These are phyloP conservation scores for Selaginella moellendorffii DNA, from an alignment of 75 land plant species.

Conservation along the genomic window DNA sequence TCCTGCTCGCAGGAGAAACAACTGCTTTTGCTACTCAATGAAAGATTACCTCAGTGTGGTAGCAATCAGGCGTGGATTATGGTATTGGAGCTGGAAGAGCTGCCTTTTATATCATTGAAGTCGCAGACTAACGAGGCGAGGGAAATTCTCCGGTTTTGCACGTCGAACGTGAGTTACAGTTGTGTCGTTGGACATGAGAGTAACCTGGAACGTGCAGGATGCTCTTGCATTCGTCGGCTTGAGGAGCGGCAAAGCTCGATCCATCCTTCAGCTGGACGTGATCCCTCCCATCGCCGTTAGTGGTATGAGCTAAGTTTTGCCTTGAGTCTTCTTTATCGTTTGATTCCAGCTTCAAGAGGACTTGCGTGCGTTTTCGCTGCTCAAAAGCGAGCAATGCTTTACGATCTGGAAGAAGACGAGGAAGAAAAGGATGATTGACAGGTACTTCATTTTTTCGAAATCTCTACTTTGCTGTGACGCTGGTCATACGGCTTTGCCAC, in stretches of 20 bases:
- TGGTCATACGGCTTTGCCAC: neutral
- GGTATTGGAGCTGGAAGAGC: constrained; percentile 36
- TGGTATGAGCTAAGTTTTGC: constrained; percentile 27
- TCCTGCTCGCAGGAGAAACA: constrained; percentile 62
- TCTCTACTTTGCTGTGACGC: neutral
- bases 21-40: constrained; percentile 42
- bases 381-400: constrained; percentile 63
- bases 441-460: neutral
- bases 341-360: constrained; percentile 64
- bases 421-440: constrained; percentile 34
- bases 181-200: neutral
- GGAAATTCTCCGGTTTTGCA: constrained; percentile 16
- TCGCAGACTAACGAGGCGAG: neutral
- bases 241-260: constrained; percentile 49
- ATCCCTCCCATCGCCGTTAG: constrained; percentile 72
- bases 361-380: constrained; percentile 73
- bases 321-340: neutral
- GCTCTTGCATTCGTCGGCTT: constrained; percentile 29
- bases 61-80: constrained; percentile 37
- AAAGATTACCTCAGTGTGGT: constrained; percentile 14
- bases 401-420: constrained; percentile 88
- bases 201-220: constrained; percentile 27
- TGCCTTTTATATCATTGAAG: constrained; percentile 32
- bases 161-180: constrained; percentile 12
- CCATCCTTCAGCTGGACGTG: constrained; percentile 35